Evolutionary conservation across 2,329 filamentous ascomycete genomes (phyloP).

Genomic region (Aureobasidium sp.): DNA sequence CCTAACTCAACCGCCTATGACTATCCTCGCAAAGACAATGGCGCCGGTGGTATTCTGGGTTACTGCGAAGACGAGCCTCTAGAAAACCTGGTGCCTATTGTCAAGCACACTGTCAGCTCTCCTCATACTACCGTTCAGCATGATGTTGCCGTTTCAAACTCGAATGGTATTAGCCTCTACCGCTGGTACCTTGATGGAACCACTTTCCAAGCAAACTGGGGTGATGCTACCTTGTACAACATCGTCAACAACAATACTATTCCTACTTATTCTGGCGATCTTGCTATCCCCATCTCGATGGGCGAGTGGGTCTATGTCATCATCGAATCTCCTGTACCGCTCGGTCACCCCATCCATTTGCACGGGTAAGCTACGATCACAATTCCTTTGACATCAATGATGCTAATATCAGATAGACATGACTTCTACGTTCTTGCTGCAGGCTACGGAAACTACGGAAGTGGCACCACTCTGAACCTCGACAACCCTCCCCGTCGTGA

Average conservation of each 20-base stretch:
- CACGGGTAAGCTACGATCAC: no score
- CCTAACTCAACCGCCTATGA: constrained; percentile 29
- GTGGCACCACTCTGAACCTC: constrained; percentile 26
- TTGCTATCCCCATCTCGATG: constrained; percentile 29
- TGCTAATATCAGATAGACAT: constrained; percentile 32
- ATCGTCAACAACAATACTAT: constrained; percentile 30
- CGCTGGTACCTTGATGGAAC: constrained; percentile 37
- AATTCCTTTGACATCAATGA: no score
- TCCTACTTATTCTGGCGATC: constrained; percentile 29
- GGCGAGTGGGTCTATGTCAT: constrained; percentile 39
- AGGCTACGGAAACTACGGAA: constrained; percentile 31
- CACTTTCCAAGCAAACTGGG: constrained; percentile 34
- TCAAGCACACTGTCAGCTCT: constrained; percentile 22
- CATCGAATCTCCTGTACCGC: constrained; percentile 32
- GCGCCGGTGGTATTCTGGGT: constrained; percentile 7
- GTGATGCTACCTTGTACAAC: constrained; percentile 33
- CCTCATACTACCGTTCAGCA: constrained; percentile 26
- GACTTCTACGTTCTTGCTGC: constrained; percentile 38
- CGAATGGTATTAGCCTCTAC: constrained; percentile 30
- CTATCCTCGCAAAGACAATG: constrained; percentile 25
- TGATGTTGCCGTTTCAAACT: constrained; percentile 27
- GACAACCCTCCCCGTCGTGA: constrained; percentile 29
- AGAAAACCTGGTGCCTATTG: constrained; percentile 27
- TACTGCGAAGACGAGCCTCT: constrained; percentile 31
- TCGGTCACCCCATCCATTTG: constrained; percentile 27